Evolutionary conservation across 2,329 filamentous ascomycete genomes (phyloP), one percentile per base, ranked within the genome.

Genomic region (Aureobasidium sp.): DNA sequence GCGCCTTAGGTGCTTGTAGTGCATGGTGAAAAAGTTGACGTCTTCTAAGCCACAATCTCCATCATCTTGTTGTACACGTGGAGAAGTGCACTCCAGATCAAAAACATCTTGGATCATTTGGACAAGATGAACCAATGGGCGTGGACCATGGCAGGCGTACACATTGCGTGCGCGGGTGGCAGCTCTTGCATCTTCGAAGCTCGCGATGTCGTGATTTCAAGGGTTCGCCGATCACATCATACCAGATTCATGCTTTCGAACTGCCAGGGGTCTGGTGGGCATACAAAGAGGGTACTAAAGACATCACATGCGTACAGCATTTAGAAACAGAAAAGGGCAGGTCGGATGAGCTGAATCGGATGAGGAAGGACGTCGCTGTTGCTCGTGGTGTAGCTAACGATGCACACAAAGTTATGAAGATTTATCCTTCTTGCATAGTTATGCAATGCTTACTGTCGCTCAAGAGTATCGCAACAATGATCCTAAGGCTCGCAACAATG

Each of bases 201-300:
- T 37, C 32, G 57, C 44, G 58, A 61, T 61, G 58, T 61, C 58
- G 58, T 61, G 58, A 52, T 61, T 53, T 34, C 26, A n/a, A 50
- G 44, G 39, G 41, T 23, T 44, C 29, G 53, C 27, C 39, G 53
- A 57, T 47, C 44, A 47, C 15, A 8, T 36, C 34, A 15, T 37
- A 13, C 17, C 39, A 41, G 20, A 1, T 20, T 8, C 29, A 29
- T 53, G 12, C n/a, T 20, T 36, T 23, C 10, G 5, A 32, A 13
- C 9, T 44, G 10, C 41, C 10, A 44, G 20, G 12, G 41, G 23
- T 44, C 20, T n/a, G 20, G 20, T 13, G 5, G n/a, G 23, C n/a
- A 20, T 5, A 10, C 2, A 5, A 15, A 37, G 5, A 23, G 20
- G 3, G n/a, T 4, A 8, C n/a, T 20, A 44, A 23, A 9, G 12